Conservation (phyloP, 306 rosid species). For the Castanopsis chinensis region DNA sequence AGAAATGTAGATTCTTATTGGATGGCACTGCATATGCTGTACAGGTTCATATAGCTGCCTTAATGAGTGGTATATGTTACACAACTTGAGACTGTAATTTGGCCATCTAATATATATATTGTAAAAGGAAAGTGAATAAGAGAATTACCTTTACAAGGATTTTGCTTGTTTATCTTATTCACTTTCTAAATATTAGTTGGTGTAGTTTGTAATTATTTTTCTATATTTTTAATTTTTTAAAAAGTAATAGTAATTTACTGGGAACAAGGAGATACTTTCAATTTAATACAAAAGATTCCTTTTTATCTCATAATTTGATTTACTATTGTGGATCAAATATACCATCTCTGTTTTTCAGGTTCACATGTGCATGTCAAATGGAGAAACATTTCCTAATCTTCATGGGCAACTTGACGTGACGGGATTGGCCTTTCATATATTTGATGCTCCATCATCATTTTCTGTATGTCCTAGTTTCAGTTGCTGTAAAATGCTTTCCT, state of each 20-base stretch:
- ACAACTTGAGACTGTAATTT: background rate
- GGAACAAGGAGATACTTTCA: background rate
- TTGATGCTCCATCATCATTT: conserved; percentile 80
- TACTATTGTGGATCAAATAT: background rate
- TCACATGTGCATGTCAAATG: conserved; percentile 86
- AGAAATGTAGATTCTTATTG: background rate
- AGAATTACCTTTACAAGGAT: background rate
- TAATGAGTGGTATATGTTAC: background rate
- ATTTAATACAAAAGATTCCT: background rate
- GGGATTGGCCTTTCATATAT: conserved; percentile 75
- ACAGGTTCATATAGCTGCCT: background rate
- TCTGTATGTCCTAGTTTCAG: conserved; percentile 52
- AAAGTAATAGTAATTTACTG: too few relatives aligned
- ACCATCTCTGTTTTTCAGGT: conserved; percentile 49
- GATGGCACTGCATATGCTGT: background rate
- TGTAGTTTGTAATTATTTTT: background rate
- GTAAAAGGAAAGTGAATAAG: background rate
- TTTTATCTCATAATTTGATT: conserved; percentile 1
- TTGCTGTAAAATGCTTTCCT: conserved; percentile 15
- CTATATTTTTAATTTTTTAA: too few relatives aligned
- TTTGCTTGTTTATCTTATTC: background rate
- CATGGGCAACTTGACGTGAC: conserved; percentile 88
- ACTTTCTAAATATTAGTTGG: background rate
- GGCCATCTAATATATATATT: background rate
- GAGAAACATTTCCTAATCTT: conserved; percentile 83